These are phyloP conservation scores for Penicillium diatomitis DNA, from an alignment of 495 filamentous ascomycete genomes.

Conservation along the genomic window DNA sequence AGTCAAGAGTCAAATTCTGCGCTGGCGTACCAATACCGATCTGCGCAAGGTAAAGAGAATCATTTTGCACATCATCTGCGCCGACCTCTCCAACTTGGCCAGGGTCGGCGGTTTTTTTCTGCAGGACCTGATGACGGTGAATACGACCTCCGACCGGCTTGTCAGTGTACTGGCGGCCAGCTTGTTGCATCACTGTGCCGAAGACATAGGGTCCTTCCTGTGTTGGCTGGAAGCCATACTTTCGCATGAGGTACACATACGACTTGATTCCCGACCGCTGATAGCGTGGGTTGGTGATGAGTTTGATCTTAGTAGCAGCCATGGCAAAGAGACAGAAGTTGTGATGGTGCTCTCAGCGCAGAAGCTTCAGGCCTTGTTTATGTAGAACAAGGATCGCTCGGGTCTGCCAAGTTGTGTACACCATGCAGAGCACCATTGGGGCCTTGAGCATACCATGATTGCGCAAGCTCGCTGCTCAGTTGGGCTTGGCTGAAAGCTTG, in stretches of 20 bases:
- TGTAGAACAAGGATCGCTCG: too few relatives aligned
- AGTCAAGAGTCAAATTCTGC: constrained; percentile 59
- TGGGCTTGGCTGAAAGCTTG: not conserved
- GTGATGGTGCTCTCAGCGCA: too few relatives aligned
- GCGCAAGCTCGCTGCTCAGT: too few relatives aligned
- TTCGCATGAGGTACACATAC: constrained; percentile 60
- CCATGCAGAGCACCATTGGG: not conserved
- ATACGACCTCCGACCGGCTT: constrained; percentile 39
- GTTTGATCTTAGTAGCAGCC: constrained; percentile 28
- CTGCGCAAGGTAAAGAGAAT: constrained; percentile 58
- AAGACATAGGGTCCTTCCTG: constrained; percentile 57
- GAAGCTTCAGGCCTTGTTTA: too few relatives aligned
- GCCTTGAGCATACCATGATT: not conserved
- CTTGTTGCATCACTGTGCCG: constrained; percentile 33
- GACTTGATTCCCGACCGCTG: constrained; percentile 60
- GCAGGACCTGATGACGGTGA: constrained; percentile 34
- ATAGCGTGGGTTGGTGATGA: constrained; percentile 55
- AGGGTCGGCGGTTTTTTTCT: constrained; percentile 37
- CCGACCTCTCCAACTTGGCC: constrained; percentile 46
- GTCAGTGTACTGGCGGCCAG: constrained; percentile 32
- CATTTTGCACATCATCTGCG: constrained; percentile 68
- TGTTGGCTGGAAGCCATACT: constrained; percentile 63
- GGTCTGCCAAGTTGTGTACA: not conserved
- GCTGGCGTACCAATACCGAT: constrained; percentile 59
- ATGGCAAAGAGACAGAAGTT: constrained; percentile 27